Base-by-base conservation (phyloP, 331 rosid genomes). In the Stylosanthes scabra region DNA sequence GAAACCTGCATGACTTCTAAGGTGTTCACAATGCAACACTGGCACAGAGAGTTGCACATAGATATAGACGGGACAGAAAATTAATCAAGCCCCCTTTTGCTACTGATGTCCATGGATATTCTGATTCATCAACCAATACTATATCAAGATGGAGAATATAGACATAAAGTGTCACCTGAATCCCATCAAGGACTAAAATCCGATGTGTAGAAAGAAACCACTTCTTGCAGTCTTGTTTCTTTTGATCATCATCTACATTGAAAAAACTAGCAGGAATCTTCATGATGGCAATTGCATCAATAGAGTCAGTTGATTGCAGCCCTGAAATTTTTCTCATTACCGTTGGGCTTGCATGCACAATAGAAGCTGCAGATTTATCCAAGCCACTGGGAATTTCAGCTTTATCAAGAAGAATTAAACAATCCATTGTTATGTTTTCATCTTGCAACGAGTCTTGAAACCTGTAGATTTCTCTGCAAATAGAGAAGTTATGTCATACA, bases 321-420 rank as follows among this genome's bases (percentile, higher is more conserved):
- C 95, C 91, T 11, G 96, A 87, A 80, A 94, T 76, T 63, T 89
- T 94, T 78, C 71, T 85, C 93, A 94, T 85, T 81, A 94, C 97
- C 0, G 55, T 39, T 50, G 88, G 74, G 88, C 87, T 89, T 80
- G 83, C 96, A 34, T 81, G 82, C 78, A 91, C 89, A 5, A 85
- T 72, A 37, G 74, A 86, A 69, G 78, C 67, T 31, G 93, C 56
- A 37, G 62, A 45, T 55, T 54, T 85, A 66, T 83, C 83, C 71
- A 91, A 77, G 71, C 82, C 91, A 52, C 84, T 60, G 2, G 97
- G 95, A 54, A 86, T 74, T 68, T 84, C 90, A 76, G 80, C 76
- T 74, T 86, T 76, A 73, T 91, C 92, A 11, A 83, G 95, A 59
- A 94, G 76, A 79, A 94, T 87, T 70, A 94, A 82, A 78, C 84